Conservation (phyloP, 805 yeast genomes). For the Torulaspora maleeae region DNA sequence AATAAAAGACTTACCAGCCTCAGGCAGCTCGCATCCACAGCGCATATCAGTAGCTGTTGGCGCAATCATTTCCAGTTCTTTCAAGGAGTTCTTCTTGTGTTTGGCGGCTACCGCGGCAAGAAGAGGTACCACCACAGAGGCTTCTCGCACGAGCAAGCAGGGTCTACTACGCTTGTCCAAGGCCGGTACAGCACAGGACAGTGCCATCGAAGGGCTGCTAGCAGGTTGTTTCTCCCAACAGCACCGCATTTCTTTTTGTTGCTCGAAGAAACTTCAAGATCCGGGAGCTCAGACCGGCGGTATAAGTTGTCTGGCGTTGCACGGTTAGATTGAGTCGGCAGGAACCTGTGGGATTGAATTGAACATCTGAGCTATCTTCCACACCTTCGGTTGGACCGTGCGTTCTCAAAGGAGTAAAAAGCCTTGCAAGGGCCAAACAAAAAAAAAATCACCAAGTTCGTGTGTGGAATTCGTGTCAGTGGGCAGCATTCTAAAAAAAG, state of each 20-base stretch:
- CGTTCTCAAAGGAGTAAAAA: conserved; percentile 6
- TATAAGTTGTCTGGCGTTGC: too few relatives aligned
- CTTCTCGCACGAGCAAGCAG: too few relatives aligned
- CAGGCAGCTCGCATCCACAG: not conserved
- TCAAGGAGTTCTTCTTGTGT: not conserved
- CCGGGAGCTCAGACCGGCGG: too few relatives aligned
- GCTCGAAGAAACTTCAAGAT: not conserved
- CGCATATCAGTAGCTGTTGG: not conserved
- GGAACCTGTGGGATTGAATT: not conserved
- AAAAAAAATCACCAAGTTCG: conserved; percentile 3
- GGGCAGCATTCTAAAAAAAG: conserved; percentile 6
- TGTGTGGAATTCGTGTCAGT: conserved; percentile 4
- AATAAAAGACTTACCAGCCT: not conserved
- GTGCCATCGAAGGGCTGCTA: too few relatives aligned
- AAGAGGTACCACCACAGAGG: not conserved
- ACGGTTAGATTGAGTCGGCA: too few relatives aligned
- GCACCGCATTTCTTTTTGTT: not conserved
- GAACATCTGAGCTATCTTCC: not conserved
- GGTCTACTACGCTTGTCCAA: too few relatives aligned
- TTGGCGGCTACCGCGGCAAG: conserved; percentile 1
- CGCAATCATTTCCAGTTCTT: not conserved
- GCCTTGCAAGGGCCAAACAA: conserved; percentile 2
- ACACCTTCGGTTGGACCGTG: not conserved
- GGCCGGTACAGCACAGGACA: too few relatives aligned
- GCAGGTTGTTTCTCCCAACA: too few relatives aligned